Evolutionary conservation across 2,329 filamentous ascomycete species (phyloP), one percentile per base, ranked within the genome.

Genomic region (Trichoderma koningii): DNA sequence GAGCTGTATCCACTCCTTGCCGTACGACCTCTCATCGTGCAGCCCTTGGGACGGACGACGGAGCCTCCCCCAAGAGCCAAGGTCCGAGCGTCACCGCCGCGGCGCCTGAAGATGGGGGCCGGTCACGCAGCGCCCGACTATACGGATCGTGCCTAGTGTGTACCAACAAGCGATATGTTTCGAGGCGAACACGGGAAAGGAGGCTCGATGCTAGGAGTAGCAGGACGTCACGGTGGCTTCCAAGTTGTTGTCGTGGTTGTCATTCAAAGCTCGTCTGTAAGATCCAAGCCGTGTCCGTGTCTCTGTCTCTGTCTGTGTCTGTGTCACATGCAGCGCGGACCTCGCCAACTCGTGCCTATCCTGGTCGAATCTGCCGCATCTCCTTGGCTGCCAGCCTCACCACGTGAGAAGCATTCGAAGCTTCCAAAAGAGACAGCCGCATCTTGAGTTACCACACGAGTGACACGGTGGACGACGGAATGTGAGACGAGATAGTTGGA

Each of bases 311-410:
- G 23, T 34, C 4, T 45, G 14, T 41, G 38, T 42, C 42, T 44
- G 44, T 45, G 50, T 34, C 30, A 52, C 42, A 38, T 44, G 42
- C n/a, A 28, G 21, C 47, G 51, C 38, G n/a, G 44, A 34, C 47
- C 42, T 52, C 57, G 57, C 57, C 57, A 52, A 61, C 57, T 30
- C 38, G 30, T 61, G 47, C 57, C 57, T 42, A 61, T 51, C 51
- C 50, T 5, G 57, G 57, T 17, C 14, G 23, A n/a, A 19, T 17
- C 44, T 34, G 47, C 30, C 42, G 26, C 42, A 19, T 30, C 26
- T 48, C 10, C 7, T 17, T 47, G 5, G 12, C n/a, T 38, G 34
- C 12, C 26, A 34, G 50, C 28, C 26, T 17, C 26, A 47, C 5
- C 15, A 47, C 19, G 28, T 41, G 44, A 61, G 38, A 52, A 52